Evolutionary conservation across 345 rosid genomes (phyloP).

Genomic region (Garcia nutans): DNA sequence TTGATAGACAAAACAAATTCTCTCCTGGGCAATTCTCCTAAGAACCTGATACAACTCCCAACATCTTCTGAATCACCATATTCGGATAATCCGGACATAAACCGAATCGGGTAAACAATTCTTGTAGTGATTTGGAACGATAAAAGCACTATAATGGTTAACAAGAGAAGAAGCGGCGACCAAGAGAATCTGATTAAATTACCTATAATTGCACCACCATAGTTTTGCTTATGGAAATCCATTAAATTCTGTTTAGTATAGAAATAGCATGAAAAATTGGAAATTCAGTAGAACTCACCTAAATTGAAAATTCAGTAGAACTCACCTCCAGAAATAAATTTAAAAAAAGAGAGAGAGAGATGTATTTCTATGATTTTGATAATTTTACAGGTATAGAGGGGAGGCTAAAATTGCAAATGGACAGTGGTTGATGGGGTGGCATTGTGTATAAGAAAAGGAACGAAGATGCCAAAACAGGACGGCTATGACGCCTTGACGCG

Average conservation of each 20-base stretch:
- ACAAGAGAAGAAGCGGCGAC: constrained; percentile 48
- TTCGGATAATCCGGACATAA: constrained; percentile 18
- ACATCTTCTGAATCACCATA: constrained; percentile 14
- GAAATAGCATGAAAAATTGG: too few species aligned
- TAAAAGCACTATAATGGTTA: constrained; percentile 50
- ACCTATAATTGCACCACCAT: constrained; percentile 14
- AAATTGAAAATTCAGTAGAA: too few species aligned
- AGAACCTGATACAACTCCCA: constrained; percentile 40
- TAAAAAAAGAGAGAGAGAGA: too few species aligned
- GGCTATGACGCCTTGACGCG: background rate
- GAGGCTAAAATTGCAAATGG: too few species aligned
- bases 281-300: too few species aligned
- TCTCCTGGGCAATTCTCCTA: constrained; percentile 33
- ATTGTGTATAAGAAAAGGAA: too few species aligned
- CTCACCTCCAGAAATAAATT: too few species aligned
- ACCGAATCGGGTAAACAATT: constrained; percentile 35
- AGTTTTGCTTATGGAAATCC: constrained; percentile 47
- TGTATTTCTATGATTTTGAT: too few species aligned
- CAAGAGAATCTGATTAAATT: constrained; percentile 43
- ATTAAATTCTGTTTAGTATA: constrained; percentile 14
- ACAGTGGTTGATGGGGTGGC: too few species aligned
- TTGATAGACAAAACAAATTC: constrained; percentile 62
- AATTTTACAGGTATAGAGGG: too few species aligned
- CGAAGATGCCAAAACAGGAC: too few species aligned
- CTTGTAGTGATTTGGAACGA: constrained; percentile 60